These are phyloP conservation scores for Leucocoprinus sp. DNA, from an alignment of 768 basidiomycete species.

Conservation along the genomic window DNA sequence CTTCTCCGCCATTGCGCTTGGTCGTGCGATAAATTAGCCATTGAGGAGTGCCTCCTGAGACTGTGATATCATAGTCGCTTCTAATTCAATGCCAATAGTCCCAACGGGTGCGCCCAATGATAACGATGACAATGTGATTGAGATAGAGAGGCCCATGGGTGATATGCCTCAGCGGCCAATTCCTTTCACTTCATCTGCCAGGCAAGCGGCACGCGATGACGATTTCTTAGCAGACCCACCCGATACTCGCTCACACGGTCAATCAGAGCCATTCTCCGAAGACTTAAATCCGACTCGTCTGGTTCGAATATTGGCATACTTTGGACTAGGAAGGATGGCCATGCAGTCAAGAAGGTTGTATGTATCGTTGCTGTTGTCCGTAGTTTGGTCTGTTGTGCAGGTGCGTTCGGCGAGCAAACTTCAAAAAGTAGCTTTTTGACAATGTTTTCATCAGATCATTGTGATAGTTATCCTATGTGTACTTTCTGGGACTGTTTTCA, in stretches of 20 bases:
- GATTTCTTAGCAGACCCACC: background rate
- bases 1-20: background rate
- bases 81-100: constrained; percentile 12
- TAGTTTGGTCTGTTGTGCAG: constrained; percentile 45
- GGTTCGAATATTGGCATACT: constrained; percentile 22
- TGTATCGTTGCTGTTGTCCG: constrained; percentile 42
- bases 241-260: background rate
- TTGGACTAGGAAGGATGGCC: constrained; percentile 49
- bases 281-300: background rate
- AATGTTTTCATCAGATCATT: constrained; percentile 31
- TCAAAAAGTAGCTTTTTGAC: background rate
- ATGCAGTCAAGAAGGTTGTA: constrained; percentile 44
- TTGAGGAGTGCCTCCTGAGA: background rate
- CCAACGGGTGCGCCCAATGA: constrained; percentile 15
- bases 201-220: constrained; percentile 1
- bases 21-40: background rate
- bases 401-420: constrained; percentile 20
- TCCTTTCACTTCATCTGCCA: constrained; percentile 8
- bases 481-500: constrained; percentile 33
- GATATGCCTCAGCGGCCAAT: constrained; percentile 27
- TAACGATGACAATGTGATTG: constrained; percentile 20
- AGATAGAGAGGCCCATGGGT: constrained; percentile 31
- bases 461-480: constrained; percentile 43
- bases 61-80: background rate
- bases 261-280: constrained; percentile 10